Evolutionary conservation across 2,329 filamentous ascomycete genomes (phyloP).

Genomic region (Cladosporium sp.): DNA sequence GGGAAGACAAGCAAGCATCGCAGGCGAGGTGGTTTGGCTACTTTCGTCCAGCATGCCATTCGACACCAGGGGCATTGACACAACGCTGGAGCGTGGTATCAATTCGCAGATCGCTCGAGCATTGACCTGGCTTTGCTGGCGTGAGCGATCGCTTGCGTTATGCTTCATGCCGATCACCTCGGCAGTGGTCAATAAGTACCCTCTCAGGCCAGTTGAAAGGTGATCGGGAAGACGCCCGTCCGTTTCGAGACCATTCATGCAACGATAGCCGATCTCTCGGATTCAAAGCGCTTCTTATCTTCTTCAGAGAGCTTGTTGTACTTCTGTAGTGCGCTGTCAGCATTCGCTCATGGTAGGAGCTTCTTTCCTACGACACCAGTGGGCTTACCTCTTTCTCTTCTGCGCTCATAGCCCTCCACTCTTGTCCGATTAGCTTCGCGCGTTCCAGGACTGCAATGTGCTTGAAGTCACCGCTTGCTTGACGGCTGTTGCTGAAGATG

Average conservation of each 20-base stretch:
- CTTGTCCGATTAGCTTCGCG: constrained; percentile 42
- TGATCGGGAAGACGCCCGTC: neutral
- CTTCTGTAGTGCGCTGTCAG: neutral
- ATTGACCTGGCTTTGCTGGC: neutral
- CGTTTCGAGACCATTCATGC: neutral
- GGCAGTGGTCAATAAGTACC: neutral
- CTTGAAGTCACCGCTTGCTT: constrained; percentile 52
- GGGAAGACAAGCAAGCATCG: neutral
- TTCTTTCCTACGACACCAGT: neutral
- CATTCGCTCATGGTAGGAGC: neutral
- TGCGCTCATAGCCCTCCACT: constrained; percentile 51
- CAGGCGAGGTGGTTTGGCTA: neutral
- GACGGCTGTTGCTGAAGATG: constrained; percentile 49
- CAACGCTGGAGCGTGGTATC: neutral
- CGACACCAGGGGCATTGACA: neutral
- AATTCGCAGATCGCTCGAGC: neutral
- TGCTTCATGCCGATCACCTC: neutral
- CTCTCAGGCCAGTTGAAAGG: neutral
- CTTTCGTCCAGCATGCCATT: neutral
- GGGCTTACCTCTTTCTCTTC: constrained; percentile 50
- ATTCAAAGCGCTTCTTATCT: neutral
- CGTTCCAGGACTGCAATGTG: constrained; percentile 45
- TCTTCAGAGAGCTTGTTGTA: neutral
- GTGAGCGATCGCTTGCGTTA: neutral
- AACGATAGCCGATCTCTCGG: neutral